A percentile compares a stretch with the other conserved stretches of the same genome.
These are phyloP conservation scores for Dendrothele bispora DNA, from an alignment of 768 basidiomycete genomes.

Conservation along the genomic window DNA sequence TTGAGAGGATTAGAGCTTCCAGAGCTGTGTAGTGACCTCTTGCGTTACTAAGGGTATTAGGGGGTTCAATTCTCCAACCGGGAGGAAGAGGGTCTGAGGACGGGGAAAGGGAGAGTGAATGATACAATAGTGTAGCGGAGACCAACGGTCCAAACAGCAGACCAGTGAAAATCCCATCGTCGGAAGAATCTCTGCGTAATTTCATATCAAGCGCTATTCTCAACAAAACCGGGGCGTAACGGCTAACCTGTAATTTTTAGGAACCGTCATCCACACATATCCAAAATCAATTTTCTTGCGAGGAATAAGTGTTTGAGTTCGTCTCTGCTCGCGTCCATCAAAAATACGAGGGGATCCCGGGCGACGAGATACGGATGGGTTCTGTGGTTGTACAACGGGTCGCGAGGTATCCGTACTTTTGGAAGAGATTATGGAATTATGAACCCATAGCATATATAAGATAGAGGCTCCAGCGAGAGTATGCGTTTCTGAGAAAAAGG, in stretches of 20 bases:
- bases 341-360: constrained; percentile 41
- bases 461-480: constrained; percentile 53
- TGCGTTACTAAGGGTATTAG: constrained; percentile 51
- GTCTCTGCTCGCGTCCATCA: constrained; percentile 50
- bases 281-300: constrained; percentile 52
- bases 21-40: constrained; percentile 42
- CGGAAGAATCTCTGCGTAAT: constrained; percentile 66
- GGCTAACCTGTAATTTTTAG: constrained; percentile 84
- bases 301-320: constrained; percentile 24
- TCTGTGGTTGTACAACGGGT: background rate
- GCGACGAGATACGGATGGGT: too few species aligned
- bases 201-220: constrained; percentile 8
- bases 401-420: background rate
- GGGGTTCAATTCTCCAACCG: constrained; percentile 79
- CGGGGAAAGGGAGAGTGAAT: constrained; percentile 39
- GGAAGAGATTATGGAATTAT: constrained; percentile 36
- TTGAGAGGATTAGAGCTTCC: constrained; percentile 61
- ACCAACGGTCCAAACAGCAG: constrained; percentile 84
- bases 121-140: constrained; percentile 63
- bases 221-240: constrained; percentile 10
- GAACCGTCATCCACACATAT: constrained; percentile 89
- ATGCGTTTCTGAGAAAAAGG: constrained; percentile 49
- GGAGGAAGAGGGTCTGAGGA: constrained; percentile 41
- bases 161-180: constrained; percentile 86
- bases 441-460: constrained; percentile 63